These are phyloP conservation scores for Entoloma clypeatum DNA, from an alignment of 1,284 basidiomycete species.

Conservation along the genomic window DNA sequence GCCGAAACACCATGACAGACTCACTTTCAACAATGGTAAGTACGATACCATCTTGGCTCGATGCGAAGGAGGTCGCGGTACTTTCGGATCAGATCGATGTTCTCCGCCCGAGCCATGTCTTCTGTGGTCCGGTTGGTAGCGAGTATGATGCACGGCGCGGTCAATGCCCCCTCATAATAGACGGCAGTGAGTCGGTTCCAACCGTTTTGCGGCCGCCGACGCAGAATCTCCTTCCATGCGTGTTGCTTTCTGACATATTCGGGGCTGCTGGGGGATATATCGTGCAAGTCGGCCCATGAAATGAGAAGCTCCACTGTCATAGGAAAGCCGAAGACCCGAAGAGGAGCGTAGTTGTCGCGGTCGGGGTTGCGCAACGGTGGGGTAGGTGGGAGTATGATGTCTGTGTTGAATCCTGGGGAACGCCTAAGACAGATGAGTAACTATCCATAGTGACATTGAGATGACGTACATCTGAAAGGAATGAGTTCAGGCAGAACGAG, in stretches of 20 bases:
- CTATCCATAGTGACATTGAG: too few species aligned
- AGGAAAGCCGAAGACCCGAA: conserved; percentile 2
- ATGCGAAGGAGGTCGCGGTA: not conserved
- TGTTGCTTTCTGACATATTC: not conserved
- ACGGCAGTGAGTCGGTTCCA: too few species aligned
- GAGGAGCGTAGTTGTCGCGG: not conserved
- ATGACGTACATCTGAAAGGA: too few species aligned
- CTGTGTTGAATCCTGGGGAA: conserved; percentile 4
- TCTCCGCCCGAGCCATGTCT: not conserved
- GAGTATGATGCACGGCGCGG: not conserved
- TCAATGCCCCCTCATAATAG: conserved; percentile 1
- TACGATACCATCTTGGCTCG: conserved; percentile 4
- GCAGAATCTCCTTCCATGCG: conserved; percentile 2
- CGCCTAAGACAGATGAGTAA: too few species aligned
- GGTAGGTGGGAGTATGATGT: conserved; percentile 1
- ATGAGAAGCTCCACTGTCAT: conserved; percentile 2
- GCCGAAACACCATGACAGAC: too few species aligned
- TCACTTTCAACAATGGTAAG: too few species aligned
- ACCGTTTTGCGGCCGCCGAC: not conserved
- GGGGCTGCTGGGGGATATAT: not conserved
- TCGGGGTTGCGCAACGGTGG: conserved; percentile 1
- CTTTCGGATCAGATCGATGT: conserved; percentile 1
- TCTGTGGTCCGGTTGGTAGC: not conserved
- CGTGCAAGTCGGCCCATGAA: conserved; percentile 1
- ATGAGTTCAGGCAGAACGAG: too few species aligned